Evolutionary conservation across 495 filamentous ascomycete species (phyloP), one percentile per base, ranked within the genome.

Genomic region (Letharia lupina): DNA sequence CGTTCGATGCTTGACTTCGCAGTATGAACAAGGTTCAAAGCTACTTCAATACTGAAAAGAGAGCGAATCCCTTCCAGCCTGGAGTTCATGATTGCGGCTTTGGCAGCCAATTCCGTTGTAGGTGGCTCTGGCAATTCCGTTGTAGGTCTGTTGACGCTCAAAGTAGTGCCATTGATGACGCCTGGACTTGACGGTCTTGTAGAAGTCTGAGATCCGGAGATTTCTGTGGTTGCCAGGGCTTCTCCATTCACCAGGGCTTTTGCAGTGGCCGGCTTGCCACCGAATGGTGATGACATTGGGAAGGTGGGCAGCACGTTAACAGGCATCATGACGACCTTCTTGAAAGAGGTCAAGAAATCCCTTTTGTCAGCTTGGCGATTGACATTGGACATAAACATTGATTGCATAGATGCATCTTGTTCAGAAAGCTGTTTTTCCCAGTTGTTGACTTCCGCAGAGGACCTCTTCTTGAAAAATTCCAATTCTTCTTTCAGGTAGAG

Each of bases 291-390:
- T 60, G 88, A 83, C 35, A 83, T 81, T 16, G 83, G 81, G 60
- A 82, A 72, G 9, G 74, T 81, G 6, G 91, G 91, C 5, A 98
- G 77, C 35, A 93, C 91, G 60, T 91, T 94, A 40, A 98, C 93
- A 33, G 95, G 95, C 86, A 96, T 91, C 90, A 98, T 96, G 68
- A 99, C 91, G 13, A 99, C 94, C 72, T 99, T 98, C 75, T 91
- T 97, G 80, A 99, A 99, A 2, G 92, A 95, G 23, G 86, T 93
- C 69, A 99, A 73, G 71, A 99, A 99, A 74, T 99, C 95, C 56
- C 88, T 86, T 75, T 99, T 99, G 72, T 94, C 95, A 4, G 90
- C 93, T 78, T 96, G 91, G 39, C 95, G 84, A 67, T 91, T 96
- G 72, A 98, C 84, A 72, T 90, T 96, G 12, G 87, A 89, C 92